Evolutionary conservation across 768 basidiomycete genomes (phyloP).

Genomic region (Obba rivulosa): DNA sequence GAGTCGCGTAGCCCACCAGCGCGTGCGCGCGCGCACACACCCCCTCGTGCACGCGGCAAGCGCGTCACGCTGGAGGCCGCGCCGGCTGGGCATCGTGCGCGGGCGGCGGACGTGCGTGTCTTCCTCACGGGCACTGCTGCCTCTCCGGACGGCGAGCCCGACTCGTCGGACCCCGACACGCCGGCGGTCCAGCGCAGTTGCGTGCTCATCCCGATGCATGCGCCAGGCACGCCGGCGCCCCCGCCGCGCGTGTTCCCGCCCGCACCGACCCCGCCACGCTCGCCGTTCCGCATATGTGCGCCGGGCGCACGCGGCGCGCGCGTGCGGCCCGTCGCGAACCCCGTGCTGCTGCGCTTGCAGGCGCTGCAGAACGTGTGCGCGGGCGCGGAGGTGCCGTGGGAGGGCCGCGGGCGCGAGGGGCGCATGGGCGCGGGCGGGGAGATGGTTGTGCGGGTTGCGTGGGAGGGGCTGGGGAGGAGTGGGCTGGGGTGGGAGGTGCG

Average conservation of each 20-base stretch:
- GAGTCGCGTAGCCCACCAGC: conserved; percentile 14
- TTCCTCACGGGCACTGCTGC: conserved; percentile 25
- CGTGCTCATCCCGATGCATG: conserved; percentile 19
- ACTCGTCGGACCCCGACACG: no score
- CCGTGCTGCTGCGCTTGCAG: conserved; percentile 49
- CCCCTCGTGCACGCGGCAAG: conserved; percentile 3
- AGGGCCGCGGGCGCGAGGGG: conserved; percentile 43
- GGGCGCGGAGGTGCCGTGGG: conserved; percentile 18
- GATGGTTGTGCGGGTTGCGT: conserved; percentile 51
- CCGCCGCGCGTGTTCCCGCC: conserved; percentile 24
- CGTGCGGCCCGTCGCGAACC: conserved; percentile 55
- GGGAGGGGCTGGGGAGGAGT: conserved; percentile 57
- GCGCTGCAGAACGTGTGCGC: conserved; percentile 54
- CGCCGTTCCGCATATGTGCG: conserved; percentile 34
- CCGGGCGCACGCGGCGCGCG: conserved; percentile 32
- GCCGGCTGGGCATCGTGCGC: conserved; percentile 40
- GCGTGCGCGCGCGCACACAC: conserved; percentile 5
- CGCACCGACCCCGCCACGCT: conserved; percentile 33
- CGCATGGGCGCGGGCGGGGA: conserved; percentile 52
- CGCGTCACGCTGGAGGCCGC: conserved; percentile 18
- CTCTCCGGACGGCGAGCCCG: no score
- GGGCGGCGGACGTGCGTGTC: conserved; percentile 35
- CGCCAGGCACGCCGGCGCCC: conserved; percentile 28
- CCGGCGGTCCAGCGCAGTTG: conserved; percentile 6
- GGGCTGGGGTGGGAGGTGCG: conserved; percentile 36